Percentiles rank a stretch among this genome's conserved stretches.
These are phyloP conservation scores for Leishmania lainsoni DNA, from an alignment of 208 protist genomes.

Conservation along the genomic window DNA sequence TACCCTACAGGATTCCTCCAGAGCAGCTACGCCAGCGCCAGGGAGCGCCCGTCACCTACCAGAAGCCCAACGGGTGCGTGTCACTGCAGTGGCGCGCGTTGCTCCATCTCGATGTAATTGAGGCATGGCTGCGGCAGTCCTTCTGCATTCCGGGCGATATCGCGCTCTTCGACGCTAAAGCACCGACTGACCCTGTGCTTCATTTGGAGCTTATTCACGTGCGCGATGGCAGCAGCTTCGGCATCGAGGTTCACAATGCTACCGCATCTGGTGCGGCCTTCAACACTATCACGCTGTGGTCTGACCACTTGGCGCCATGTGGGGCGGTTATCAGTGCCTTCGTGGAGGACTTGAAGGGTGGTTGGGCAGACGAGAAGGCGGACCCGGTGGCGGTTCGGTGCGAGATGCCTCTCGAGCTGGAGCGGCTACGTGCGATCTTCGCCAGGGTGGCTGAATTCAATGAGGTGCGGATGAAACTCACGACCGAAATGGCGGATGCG, in stretches of 20 bases:
- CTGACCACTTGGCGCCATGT: constrained; percentile 84
- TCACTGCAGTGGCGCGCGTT: constrained; percentile 52
- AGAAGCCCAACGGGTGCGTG: constrained; percentile 39
- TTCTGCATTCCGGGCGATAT: constrained; percentile 47
- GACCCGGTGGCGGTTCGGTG: constrained; percentile 40
- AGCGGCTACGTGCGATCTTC: constrained; percentile 59
- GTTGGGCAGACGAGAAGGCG: constrained; percentile 29
- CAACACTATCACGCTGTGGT: constrained; percentile 52
- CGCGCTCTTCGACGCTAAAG: constrained; percentile 29
- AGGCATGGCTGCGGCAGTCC: constrained; percentile 49
- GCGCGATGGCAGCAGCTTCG: constrained; percentile 57
- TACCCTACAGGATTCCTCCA: constrained; percentile 17
- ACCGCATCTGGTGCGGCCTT: constrained; percentile 9
- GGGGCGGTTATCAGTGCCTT: constrained; percentile 88
- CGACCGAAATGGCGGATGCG: constrained; percentile 93
- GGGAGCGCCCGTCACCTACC: constrained; percentile 10
- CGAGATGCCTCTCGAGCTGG: constrained; percentile 83
- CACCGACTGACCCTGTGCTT: constrained; percentile 31
- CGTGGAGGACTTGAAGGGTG: constrained; percentile 40
- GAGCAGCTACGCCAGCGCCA: constrained; percentile 13
- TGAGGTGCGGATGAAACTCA: constrained; percentile 85
- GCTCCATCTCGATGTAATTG: constrained; percentile 39
- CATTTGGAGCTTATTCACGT: constrained; percentile 67
- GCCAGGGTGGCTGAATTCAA: constrained; percentile 88
- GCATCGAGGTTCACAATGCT: constrained; percentile 46